Base-by-base conservation (phyloP, 495 filamentous ascomycete genomes). In the Aspergillus egyptiacus region DNA sequence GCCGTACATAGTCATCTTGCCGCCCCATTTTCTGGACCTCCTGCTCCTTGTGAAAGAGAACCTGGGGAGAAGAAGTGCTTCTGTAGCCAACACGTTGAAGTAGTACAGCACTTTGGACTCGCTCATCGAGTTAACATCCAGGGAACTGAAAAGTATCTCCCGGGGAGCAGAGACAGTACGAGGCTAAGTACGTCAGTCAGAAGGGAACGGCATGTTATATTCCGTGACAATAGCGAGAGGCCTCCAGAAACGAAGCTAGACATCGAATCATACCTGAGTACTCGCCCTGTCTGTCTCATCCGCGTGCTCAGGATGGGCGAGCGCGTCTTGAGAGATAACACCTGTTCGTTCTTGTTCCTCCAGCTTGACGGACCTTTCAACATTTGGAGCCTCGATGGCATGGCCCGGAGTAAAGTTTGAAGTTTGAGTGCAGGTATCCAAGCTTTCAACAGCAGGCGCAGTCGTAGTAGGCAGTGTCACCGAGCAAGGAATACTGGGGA, bases 1-100 rank as follows among this genome's bases (percentile, higher is more conserved):
- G 0, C 68, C 66, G 49, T 65, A 73, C 17, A 73, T 32, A 0
- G 58, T 61, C 18, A 73, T 57, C 11, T 54, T 64, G 2, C 55
- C 56, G 0, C 59, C 63, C 35, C 68, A 57, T 3, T 31, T 32
- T 3, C 42, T 23, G 3, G 46, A 34, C 8, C 43, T 28, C 4
- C 27, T 7, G 23, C 39, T 36, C 3, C 31, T 51, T 24, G 49
- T 61, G 53, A 58, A 68, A 1, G 56, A 18, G 25, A 64, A 69
- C 0, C 35, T 38, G 0, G 69, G 66, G 4, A 55, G 38, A 11
- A 71, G 54, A 1, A 49, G 33, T 13, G 48, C 56, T 44, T 64
- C 56, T 3, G 56, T 49, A 2, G 49, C 39, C 1, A 73, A 27
- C 0, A 66, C 58, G 13, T 63, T 64, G 40, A 68, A 70, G 32